Base-by-base conservation (phyloP, 139 green algal genomes). In the Zygnema circumcarinatum region DNA sequence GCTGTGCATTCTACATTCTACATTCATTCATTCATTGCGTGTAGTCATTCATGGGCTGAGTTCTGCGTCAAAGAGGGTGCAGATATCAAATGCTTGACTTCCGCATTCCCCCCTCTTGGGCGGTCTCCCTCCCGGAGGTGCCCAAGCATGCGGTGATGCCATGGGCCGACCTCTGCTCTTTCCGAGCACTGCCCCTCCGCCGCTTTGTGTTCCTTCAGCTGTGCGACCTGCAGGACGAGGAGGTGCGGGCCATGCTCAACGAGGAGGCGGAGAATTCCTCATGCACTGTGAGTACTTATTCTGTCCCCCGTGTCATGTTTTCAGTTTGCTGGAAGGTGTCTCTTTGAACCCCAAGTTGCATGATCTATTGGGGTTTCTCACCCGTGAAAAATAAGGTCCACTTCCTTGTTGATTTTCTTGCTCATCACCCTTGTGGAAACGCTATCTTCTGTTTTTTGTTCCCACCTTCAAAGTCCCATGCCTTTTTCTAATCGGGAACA, bases 71-170 rank as follows among this genome's bases (percentile, higher is more conserved):
- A 33, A 76, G 11, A 22, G 7, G 35, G 33, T 47, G 7, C 81
- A 87, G 81, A 36, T 87, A 87, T 73, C 81, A 87, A 32, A 32
- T 87, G 81, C 33, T 87, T 0, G 81, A 87, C 35, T 87, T 87
- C 38, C 81, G 81, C 11, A 52, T 87, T 20, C 81, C 54, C n/a
- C n/a, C 67, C 36, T 47, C 32, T 3, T 87, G 81, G 81, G 69
- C 11, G 3, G 69, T 41, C 16, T 78, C 69, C 3, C 35, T 78
- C 11, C 7, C 3, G 3, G 35, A 42, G 36, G 69, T 62, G 69
- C 36, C 69, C 7, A 78, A 42, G 16, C 11, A 78, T 16, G 69
- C 3, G 11, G 69, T 53, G 16, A 42, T 78, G 16, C 16, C 36
- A 11, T 86, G 33, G 31, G 2, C 16, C 3, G 79, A 86, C n/a